Evolutionary conservation across 441 rosid genomes (phyloP), one percentile per base, ranked within the genome.

Genomic region (Pelargonium myrrhifolium): DNA sequence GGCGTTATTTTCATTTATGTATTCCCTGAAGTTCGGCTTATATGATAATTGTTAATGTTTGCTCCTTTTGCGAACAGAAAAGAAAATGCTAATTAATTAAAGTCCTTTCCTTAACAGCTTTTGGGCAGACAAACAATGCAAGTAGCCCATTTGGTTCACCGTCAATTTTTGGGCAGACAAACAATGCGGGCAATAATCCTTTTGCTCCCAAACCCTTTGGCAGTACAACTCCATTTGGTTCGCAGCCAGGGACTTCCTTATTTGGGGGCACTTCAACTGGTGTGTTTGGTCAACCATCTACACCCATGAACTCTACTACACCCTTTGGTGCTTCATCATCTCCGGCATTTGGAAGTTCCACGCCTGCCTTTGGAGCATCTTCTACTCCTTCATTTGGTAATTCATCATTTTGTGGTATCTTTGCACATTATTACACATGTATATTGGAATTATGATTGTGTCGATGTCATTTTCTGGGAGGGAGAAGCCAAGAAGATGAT

Each of bases 211-310:
- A 86, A 62, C 89, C 99, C 22, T 87, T 87, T 70, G 90, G 97
- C 56, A 74, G 81, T 66, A 75, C 93, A 72, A 66, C 81, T 26
- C 86, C 93, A 56, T 92, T 90, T 72, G 97, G 91, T 6, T 71
- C 94, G 56, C 98, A 92, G 70, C 81, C 93, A 0, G 93, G 90
- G 65, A 73, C 85, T 71, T 83, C 99, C 60, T 66, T 87, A 21
- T 89, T 94, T 65, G 98, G 97, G 53, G 92, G 92, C 28, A 87
- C 96, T 76, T 85, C 98, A 55, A 92, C 97, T 8, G 97, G 98
- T 24, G 87, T 87, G 76, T 92, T 94, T 85, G 97, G 96, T 71
- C 72, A 86, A 26, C 35, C 90, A 47, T 82, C 97, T 17, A 82
- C 96, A 53, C 59, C 59, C 59, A 53, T 53, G 59, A 53, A 53